These are phyloP conservation scores for Kwoniella dejecticola DNA, from an alignment of 768 basidiomycete genomes.

Conservation along the genomic window DNA sequence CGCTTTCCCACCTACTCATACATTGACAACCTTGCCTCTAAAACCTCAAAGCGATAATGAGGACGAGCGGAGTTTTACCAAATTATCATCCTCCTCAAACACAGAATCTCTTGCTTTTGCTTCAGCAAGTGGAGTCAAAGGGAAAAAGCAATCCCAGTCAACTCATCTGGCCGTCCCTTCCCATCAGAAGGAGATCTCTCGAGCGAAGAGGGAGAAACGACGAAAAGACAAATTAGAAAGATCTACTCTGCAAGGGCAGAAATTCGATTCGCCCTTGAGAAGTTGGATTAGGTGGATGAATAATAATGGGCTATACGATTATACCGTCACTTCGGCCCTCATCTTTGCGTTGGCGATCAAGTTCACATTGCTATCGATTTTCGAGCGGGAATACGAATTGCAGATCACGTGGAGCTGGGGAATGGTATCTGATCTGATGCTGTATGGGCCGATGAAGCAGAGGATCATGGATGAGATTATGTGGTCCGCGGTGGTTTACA, in stretches of 20 bases:
- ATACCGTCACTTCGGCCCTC: not conserved
- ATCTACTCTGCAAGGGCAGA: not conserved
- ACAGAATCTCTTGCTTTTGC: too few species aligned
- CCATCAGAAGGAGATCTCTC: too few species aligned
- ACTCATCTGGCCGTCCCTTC: too few species aligned
- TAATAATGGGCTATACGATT: not conserved
- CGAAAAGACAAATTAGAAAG: conserved; percentile 60
- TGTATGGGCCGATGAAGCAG: conserved; percentile 73
- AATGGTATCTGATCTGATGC: conserved; percentile 53
- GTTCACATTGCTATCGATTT: not conserved
- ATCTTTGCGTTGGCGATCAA: not conserved
- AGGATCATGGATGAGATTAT: conserved; percentile 68
- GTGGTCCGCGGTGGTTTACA: conserved; percentile 72
- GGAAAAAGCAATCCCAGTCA: too few species aligned
- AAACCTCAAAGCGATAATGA: too few species aligned
- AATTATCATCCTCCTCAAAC: too few species aligned
- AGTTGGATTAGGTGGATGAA: not conserved
- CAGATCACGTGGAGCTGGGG: conserved; percentile 59
- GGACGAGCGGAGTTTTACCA: too few species aligned
- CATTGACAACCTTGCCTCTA: too few species aligned
- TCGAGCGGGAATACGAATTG: not conserved
- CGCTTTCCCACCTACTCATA: too few species aligned
- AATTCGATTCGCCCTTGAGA: conserved; percentile 4
- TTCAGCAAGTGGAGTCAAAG: too few species aligned
- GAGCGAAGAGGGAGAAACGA: conserved; percentile 61